Evolutionary conservation across 1,139 yeast species (phyloP), one percentile per base, ranked within the genome.

Genomic region (Hemisphaericaspora xylofermentans): DNA sequence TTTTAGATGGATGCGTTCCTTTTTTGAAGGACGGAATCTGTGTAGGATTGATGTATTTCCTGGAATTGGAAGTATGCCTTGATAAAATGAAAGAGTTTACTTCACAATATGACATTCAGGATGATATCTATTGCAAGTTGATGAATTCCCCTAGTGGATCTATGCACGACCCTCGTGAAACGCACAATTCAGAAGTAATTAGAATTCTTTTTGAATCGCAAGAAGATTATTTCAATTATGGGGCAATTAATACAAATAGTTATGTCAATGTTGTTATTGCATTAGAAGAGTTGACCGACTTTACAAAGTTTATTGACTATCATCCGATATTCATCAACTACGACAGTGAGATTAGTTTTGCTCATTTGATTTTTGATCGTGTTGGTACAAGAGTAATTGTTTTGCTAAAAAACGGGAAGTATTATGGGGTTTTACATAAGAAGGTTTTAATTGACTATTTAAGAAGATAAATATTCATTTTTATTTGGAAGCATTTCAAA

Each of bases 1-100:
- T 77, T 39, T 57, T 76, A 19, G 85, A 80, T 54, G 84, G 83
- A 0, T 77, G 82, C 49, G 56, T 80, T 18, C 80, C 84, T 1
- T 58, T 80, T n/a, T 48, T 70, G 15, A 61, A 58, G 37, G 50
- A 63, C 27, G 48, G 53, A 13, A 53, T 61, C 0, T 66, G 81
- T 38, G 68, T 76, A 12, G 84, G 84, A 0, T 51, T 78, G 7
- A 51, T 80, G 8, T 73, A 77, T 39, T 78, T 74, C 33, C 72
- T 82, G 0, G 81, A 76, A 43, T 61, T 80, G 43, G 83, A 79
- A 47, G 67, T 69, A 46, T 73, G 76, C 19, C 54, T 80, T 19
- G 84, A 80, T 50, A 67, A 65, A 39, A 52, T 78, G 9, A 58
- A 66, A 35, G 64, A 63, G 33, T 65, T 62, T 51, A 57, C 52